These are phyloP conservation scores for Cordyceps militaris DNA, from an alignment of 2,329 filamentous ascomycete species.

Conservation along the genomic window DNA sequence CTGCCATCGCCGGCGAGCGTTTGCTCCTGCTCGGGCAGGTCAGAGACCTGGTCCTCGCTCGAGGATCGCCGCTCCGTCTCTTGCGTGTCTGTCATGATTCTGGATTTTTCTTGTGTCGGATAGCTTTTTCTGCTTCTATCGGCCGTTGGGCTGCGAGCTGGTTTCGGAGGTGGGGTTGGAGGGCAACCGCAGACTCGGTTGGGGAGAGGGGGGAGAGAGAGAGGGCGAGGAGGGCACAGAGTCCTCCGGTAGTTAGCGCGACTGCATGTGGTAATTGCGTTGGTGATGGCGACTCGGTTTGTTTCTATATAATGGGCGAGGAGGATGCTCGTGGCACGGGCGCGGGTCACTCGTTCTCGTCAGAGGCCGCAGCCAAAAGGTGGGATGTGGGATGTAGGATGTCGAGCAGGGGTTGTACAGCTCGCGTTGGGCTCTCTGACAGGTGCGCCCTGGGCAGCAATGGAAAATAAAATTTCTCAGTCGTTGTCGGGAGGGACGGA, in stretches of 20 bases:
- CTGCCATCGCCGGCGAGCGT: background rate
- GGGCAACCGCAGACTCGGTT: background rate
- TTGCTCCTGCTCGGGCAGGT: background rate
- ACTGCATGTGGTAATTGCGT: slow-evolving; percentile 6
- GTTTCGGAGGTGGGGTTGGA: background rate
- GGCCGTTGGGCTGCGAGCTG: background rate
- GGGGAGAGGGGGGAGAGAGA: slow-evolving; percentile 11
- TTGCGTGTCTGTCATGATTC: background rate
- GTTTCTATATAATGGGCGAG: background rate
- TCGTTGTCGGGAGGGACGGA: background rate
- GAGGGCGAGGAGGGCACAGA: slow-evolving; percentile 1
- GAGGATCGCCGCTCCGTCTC: background rate
- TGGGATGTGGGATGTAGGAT: background rate
- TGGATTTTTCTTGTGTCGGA: background rate
- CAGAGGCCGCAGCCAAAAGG: background rate
- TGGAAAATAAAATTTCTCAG: background rate
- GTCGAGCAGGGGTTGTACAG: background rate
- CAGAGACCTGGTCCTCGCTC: background rate
- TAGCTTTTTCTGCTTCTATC: background rate
- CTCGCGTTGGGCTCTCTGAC: background rate
- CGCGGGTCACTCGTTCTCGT: background rate
- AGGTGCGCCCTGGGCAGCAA: background rate
- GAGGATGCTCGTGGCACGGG: background rate
- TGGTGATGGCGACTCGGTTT: background rate
- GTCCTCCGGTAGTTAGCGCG: slow-evolving; percentile 11